Percentiles rank a stretch among this genome's conserved stretches.
phyloP scores from a whole-genome alignment of 1,139 yeast species.

The Taiozyma sp. region DNA sequence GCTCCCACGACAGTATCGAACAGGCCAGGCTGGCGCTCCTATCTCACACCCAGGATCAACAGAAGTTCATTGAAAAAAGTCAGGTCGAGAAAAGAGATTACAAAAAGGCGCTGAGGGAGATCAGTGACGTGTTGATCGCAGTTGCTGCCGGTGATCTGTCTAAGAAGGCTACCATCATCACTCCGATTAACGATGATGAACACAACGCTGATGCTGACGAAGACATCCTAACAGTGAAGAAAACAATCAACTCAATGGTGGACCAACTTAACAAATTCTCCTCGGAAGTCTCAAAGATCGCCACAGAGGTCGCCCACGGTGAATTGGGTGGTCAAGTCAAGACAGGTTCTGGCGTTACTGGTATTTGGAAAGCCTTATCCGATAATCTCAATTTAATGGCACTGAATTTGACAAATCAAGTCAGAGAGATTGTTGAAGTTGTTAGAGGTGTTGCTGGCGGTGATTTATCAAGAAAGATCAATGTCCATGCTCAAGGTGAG shows the following conservation, averaged over 20 bases:
- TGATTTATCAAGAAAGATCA: conserved; percentile 72
- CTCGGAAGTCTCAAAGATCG: conserved; percentile 81
- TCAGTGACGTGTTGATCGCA: conserved; percentile 77
- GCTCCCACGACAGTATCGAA: conserved; percentile 5
- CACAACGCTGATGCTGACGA: conserved; percentile 60
- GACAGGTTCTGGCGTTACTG: conserved; percentile 49
- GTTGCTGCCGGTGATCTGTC: conserved; percentile 85
- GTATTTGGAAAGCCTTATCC: conserved; percentile 81
- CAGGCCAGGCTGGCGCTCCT: conserved; percentile 5
- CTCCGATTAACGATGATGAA: conserved; percentile 1
- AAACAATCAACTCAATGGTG: conserved; percentile 85
- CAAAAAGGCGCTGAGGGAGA: conserved; percentile 70
- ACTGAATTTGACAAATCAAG: conserved; percentile 75
- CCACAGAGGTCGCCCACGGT: conserved; percentile 90
- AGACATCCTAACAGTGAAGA: conserved; percentile 71
- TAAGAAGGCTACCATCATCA: conserved; percentile 58
- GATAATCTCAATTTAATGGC: conserved; percentile 90
- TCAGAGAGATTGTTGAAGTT: conserved; percentile 81
- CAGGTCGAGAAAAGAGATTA: conserved; percentile 49
- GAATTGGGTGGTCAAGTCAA: conserved; percentile 81
- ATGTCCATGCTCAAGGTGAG: conserved; percentile 88
- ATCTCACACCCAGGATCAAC: conserved; percentile 5
- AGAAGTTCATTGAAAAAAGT: conserved; percentile 7
- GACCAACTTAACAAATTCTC: conserved; percentile 82
- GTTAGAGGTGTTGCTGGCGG: conserved; percentile 88